Conservation (phyloP, 192 early-diverging fungal species). For the Podila verticillata region DNA sequence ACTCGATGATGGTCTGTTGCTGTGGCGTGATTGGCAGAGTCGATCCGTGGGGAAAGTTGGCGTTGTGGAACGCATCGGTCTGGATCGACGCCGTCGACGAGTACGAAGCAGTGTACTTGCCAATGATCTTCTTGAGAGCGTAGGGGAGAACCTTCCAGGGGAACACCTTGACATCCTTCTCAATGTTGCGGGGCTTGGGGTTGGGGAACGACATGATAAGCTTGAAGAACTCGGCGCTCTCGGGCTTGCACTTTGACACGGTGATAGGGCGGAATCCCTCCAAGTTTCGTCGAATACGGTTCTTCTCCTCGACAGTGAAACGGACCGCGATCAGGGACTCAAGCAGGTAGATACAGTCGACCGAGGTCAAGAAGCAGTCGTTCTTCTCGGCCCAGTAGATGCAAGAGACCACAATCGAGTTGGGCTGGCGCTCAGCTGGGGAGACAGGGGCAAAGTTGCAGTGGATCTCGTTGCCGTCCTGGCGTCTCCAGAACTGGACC, state of each 20-base stretch:
- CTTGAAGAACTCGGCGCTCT: slow-evolving; percentile 81
- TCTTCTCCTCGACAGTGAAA: slow-evolving; percentile 87
- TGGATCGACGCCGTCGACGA: slow-evolving; percentile 56
- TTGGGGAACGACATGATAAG: slow-evolving; percentile 85
- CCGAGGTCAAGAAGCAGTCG: slow-evolving; percentile 82
- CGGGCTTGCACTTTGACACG: slow-evolving; percentile 77
- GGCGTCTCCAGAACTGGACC: slow-evolving; percentile 80
- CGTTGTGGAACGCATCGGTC: slow-evolving; percentile 50
- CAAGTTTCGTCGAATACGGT: slow-evolving; percentile 85
- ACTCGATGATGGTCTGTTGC: slow-evolving; percentile 36
- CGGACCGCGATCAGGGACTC: slow-evolving; percentile 77
- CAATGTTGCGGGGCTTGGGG: slow-evolving; percentile 86
- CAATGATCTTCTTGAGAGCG: slow-evolving; percentile 81
- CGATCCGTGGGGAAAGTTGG: slow-evolving; percentile 43
- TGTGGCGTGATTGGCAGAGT: slow-evolving; percentile 43
- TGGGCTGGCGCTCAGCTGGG: slow-evolving; percentile 64
- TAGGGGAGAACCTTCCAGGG: slow-evolving; percentile 65
- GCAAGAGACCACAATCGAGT: slow-evolving; percentile 80
- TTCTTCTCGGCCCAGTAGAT: slow-evolving; percentile 81
- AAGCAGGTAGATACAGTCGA: slow-evolving; percentile 80
- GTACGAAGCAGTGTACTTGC: slow-evolving; percentile 73
- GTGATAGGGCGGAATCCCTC: slow-evolving; percentile 84
- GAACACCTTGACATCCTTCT: slow-evolving; percentile 80
- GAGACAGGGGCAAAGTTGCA: slow-evolving; percentile 70
- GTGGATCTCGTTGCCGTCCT: slow-evolving; percentile 69